Base-by-base conservation (phyloP, 2,329 filamentous ascomycete genomes). In the Epichloe elymi region DNA sequence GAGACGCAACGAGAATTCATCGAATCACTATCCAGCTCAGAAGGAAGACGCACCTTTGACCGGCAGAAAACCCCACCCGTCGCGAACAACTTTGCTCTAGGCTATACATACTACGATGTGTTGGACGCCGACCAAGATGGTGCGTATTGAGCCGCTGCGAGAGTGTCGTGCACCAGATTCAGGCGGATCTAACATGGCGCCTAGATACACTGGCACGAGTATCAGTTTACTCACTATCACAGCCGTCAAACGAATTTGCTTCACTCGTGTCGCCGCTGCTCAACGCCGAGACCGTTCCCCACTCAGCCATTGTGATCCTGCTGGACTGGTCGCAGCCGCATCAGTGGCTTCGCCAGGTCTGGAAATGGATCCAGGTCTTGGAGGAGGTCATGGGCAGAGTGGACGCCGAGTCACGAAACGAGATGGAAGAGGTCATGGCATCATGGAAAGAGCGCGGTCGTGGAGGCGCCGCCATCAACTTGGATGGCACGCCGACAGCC, bases 261-360 rank as follows among this genome's bases (percentile, higher is more conserved):
- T 83, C 86, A 35, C 82, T 96, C 51, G 75, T 96, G 54, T 83
- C 83, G 58, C 89, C 90, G 23, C 84, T 95, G 48, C 77, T 96
- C 54, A 95, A 86, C 17, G 83, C 87, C 42, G 80, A 87, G 66
- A 84, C 88, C 6, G 85, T 95, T 63, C 83, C 87, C 33, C 85
- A 95, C 65, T 95, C 87, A 45, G 77, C 95, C 54, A 79, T 97
- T 56, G 86, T 95, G 55, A 82, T 98, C 60, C 73, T 98, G n/a
- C 76, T 98, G 42, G 90, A 96, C 71, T 98, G 93, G 93, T 85
- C 86, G 53, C 82, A 93, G 63, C 93, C 93, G 14, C 95, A 93
- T 82, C 74, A 82, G 55, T 98, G 94, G 88, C 78, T 96, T 63
- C 80, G 88, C 53, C 85, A 95, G 67, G 73, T 98, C 52, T 80